phyloP scores from a whole-genome alignment of 768 basidiomycete species.

The Serendipita vermifera region DNA sequence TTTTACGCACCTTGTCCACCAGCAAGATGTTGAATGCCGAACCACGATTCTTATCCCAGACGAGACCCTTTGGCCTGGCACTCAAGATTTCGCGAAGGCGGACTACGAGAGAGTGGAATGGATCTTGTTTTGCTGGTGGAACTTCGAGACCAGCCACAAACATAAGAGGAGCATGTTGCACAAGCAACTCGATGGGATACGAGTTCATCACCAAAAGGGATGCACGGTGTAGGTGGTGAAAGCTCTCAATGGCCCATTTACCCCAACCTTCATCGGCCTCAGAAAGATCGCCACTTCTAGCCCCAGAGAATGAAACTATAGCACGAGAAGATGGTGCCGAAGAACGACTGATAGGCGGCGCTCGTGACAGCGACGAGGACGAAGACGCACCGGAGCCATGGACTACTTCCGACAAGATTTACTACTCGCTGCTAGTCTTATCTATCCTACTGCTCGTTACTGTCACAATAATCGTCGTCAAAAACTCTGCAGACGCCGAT shows the following conservation, averaged over 20 bases:
- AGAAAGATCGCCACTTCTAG: slow-evolving; percentile 1
- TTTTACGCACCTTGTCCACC: slow-evolving; percentile 54
- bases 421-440: not conserved
- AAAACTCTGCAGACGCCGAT: not conserved
- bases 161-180: slow-evolving; percentile 87
- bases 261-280: not conserved
- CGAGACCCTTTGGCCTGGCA: slow-evolving; percentile 14
- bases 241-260: not conserved
- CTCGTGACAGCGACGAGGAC: not conserved
- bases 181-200: slow-evolving; percentile 78
- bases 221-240: not conserved
- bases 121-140: slow-evolving; percentile 34
- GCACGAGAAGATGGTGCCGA: too few species aligned
- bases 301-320: too few species aligned
- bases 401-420: not conserved
- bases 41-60: slow-evolving; percentile 23
- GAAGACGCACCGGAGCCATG: not conserved
- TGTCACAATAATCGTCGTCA: not conserved
- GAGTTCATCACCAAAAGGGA: slow-evolving; percentile 83
- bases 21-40: slow-evolving; percentile 63
- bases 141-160: slow-evolving; percentile 77
- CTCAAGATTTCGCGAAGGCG: slow-evolving; percentile 60
- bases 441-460: not conserved
- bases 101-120: slow-evolving; percentile 44
- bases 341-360: too few species aligned